phyloP scores from a whole-genome alignment of 495 filamentous ascomycete genomes.

The Polyplosphaeria fusca region DNA sequence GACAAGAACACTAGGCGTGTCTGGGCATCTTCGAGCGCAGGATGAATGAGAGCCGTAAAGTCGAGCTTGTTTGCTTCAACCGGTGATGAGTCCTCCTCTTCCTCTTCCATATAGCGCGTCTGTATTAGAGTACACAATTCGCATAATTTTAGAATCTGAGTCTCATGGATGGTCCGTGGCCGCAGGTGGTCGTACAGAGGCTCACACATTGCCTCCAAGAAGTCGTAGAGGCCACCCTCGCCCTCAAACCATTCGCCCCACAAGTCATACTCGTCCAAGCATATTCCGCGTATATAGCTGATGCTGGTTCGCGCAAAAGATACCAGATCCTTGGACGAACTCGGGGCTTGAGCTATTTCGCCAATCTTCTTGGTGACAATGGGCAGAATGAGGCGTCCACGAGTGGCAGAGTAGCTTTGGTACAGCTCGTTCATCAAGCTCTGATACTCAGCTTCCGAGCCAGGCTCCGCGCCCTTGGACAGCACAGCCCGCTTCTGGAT shows the following conservation, averaged over 20 bases:
- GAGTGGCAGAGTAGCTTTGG: slow-evolving; percentile 59
- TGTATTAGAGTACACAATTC: slow-evolving; percentile 77
- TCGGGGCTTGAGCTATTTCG: slow-evolving; percentile 63
- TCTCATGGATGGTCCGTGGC: slow-evolving; percentile 68
- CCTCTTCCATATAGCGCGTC: slow-evolving; percentile 73
- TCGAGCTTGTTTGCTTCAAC: slow-evolving; percentile 57
- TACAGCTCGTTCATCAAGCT: slow-evolving; percentile 64
- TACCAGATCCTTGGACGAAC: slow-evolving; percentile 65
- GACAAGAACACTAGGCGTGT: slow-evolving; percentile 71
- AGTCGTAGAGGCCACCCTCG: slow-evolving; percentile 65
- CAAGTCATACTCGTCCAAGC: slow-evolving; percentile 70
- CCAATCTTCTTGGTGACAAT: slow-evolving; percentile 59
- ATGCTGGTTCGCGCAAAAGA: slow-evolving; percentile 67
- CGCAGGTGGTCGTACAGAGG: slow-evolving; percentile 71
- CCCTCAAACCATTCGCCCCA: slow-evolving; percentile 75
- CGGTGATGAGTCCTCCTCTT: slow-evolving; percentile 51
- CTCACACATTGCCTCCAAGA: slow-evolving; percentile 69
- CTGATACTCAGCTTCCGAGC: slow-evolving; percentile 64
- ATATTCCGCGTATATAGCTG: slow-evolving; percentile 66
- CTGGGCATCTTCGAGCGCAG: slow-evolving; percentile 69
- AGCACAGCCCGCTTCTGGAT: slow-evolving; percentile 65
- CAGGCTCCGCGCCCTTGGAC: slow-evolving; percentile 58
- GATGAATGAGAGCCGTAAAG: slow-evolving; percentile 63
- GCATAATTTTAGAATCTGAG: slow-evolving; percentile 70
- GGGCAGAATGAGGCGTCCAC: slow-evolving; percentile 54